Conservation (phyloP, 176 grass and related monocot genomes). For the Oryza meridionalis region DNA sequence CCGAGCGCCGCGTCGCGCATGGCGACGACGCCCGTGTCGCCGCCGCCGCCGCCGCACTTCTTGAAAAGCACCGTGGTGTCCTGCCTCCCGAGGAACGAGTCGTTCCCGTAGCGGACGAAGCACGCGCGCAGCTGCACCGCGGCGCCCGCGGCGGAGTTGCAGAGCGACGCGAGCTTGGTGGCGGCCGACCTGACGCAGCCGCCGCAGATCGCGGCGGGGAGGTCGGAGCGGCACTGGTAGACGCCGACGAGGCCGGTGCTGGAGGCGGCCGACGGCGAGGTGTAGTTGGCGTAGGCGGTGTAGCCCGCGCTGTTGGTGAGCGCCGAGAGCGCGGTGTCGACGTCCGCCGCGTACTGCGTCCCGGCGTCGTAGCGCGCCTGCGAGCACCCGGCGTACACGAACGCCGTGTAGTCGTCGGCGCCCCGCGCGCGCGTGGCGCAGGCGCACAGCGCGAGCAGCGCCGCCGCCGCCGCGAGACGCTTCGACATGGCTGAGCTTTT, state of each 20-base stretch:
- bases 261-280: conserved; percentile 29
- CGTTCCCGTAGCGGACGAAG: conserved; percentile 90
- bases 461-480: background rate
- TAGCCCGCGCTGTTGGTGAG: conserved; percentile 52
- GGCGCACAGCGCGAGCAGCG: conserved; percentile 17
- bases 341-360: conserved; percentile 60
- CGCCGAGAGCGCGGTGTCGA: conserved; percentile 55
- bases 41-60: conserved; percentile 61
- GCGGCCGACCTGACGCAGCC: conserved; percentile 56
- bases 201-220: conserved; percentile 61
- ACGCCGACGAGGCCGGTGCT: conserved; percentile 32
- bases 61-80: conserved; percentile 82
- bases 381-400: conserved; percentile 92
- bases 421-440: conserved; percentile 3
- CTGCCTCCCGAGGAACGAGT: conserved; percentile 74
- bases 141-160: conserved; percentile 58
- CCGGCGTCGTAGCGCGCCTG: conserved; percentile 60
- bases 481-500: conserved; percentile 42
- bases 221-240: conserved; percentile 90
- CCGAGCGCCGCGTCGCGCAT: conserved; percentile 71
- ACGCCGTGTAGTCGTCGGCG: conserved; percentile 64
- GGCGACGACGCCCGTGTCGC: conserved; percentile 46
- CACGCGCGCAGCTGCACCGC: conserved; percentile 85
- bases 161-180: conserved; percentile 62
- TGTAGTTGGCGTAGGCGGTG: conserved; percentile 59